phyloP scores from a whole-genome alignment of 257 asterid species.

The Jasminum sambac region DNA sequence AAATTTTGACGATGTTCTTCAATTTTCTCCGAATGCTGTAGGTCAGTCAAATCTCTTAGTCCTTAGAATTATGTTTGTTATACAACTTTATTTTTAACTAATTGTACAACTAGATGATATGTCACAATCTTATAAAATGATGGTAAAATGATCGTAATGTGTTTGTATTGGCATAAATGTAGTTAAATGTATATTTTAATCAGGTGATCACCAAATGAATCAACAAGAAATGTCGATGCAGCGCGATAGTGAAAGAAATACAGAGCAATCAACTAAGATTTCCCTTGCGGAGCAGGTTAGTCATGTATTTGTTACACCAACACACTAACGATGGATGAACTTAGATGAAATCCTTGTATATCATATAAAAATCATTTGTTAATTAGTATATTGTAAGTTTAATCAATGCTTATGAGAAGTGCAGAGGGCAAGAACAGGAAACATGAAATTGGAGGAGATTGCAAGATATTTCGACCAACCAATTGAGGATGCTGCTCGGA shows the following conservation, averaged over 20 bases:
- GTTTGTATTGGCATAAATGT: background rate
- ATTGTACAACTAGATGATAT: background rate
- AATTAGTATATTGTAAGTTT: background rate
- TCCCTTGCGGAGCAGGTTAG: constrained; percentile 66
- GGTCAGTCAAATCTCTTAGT: constrained; percentile 28
- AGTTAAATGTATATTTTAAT: background rate
- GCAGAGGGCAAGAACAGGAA: constrained; percentile 83
- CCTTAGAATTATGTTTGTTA: background rate
- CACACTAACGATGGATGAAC: background rate
- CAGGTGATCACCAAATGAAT: constrained; percentile 28
- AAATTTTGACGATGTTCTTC: constrained; percentile 25
- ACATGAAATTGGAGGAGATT: constrained; percentile 65
- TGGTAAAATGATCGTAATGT: too few species aligned
- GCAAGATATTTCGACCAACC: constrained; percentile 51
- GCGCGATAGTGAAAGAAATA: constrained; percentile 22
- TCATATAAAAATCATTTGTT: too few species aligned
- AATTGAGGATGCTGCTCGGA: constrained; percentile 58
- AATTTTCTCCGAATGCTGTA: constrained; percentile 29
- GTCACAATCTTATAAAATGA: too few species aligned
- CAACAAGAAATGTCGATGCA: constrained; percentile 20
- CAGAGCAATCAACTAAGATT: constrained; percentile 30
- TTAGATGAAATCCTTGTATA: background rate
- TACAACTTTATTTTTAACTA: too few species aligned
- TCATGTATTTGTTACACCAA: background rate
- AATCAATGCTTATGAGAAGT: background rate